phyloP scores from a whole-genome alignment of 2,329 filamentous ascomycete species.

The Aaosphaeria pasadenensis region DNA sequence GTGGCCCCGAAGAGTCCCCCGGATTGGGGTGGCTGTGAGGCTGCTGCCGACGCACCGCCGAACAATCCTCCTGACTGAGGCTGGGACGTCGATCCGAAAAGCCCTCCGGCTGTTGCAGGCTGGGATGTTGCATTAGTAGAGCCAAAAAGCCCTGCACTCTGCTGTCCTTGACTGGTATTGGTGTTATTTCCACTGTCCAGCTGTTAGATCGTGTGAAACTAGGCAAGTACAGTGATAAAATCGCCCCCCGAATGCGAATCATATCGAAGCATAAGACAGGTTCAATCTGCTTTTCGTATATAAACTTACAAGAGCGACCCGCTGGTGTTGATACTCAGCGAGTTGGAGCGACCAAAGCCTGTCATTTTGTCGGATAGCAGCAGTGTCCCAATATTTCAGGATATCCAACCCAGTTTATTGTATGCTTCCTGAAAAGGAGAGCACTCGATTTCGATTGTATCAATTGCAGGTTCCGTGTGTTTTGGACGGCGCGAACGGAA shows the following conservation, averaged over 20 bases:
- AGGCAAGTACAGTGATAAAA: neutral
- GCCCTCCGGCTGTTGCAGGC: conserved; percentile 23
- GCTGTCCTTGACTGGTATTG: conserved; percentile 17
- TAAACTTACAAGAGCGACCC: conserved; percentile 48
- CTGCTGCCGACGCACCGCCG: conserved; percentile 8
- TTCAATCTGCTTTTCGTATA: conserved; percentile 2
- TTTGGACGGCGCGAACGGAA: neutral
- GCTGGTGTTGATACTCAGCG: conserved; percentile 55
- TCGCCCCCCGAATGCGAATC: neutral
- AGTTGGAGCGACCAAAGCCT: conserved; percentile 48
- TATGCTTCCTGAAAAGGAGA: too few relatives aligned
- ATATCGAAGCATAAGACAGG: too few relatives aligned
- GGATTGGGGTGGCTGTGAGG: conserved; percentile 24
- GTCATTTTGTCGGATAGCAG: conserved; percentile 24
- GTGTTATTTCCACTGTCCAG: conserved; percentile 27
- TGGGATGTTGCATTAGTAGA: conserved; percentile 13
- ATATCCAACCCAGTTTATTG: neutral
- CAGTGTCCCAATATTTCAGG: neutral
- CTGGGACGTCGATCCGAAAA: conserved; percentile 24
- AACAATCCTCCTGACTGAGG: conserved; percentile 22
- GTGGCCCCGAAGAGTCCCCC: conserved; percentile 21
- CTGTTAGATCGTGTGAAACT: conserved; percentile 15
- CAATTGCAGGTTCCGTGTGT: neutral
- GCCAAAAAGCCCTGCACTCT: conserved; percentile 28
- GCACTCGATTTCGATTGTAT: too few relatives aligned